Conservation (phyloP, 106 monocot species). For the Phalaenopsis aphrodite region DNA sequence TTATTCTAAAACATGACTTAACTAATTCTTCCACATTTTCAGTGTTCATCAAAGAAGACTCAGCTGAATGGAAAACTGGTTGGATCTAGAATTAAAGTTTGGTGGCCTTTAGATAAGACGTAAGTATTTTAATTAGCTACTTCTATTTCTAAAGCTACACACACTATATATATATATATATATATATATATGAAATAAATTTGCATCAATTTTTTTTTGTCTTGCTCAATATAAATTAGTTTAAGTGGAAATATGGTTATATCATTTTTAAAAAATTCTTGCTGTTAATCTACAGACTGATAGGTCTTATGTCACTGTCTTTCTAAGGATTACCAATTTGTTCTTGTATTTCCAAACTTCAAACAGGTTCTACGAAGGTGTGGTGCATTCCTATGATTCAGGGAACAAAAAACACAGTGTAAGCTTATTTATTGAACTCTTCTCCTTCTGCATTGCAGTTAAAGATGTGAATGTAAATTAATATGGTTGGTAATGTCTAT, state of each 20-base stretch:
- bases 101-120: conserved; percentile 97
- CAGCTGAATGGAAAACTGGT: conserved; percentile 30
- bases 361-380: conserved; percentile 81
- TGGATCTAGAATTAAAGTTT: conserved; percentile 86
- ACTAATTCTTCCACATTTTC: conserved; percentile 7
- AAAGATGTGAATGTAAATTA: background rate
- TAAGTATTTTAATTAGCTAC: conserved; percentile 19
- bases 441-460: background rate
- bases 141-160: background rate
- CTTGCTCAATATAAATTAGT: background rate
- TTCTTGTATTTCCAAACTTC: conserved; percentile 3
- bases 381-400: conserved; percentile 63
- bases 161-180: no score
- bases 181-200: background rate
- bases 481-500: background rate
- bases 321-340: background rate
- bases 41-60: conserved; percentile 54
- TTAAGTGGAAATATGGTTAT: background rate
- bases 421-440: conserved; percentile 6
- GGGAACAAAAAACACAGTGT: conserved; percentile 73
- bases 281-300: background rate
- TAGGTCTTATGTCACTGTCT: background rate
- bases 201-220: background rate
- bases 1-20: background rate
- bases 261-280: background rate